A percentile compares a stretch with the other conserved stretches of the same genome.
These are phyloP conservation scores for Bolboschoenoplectus hybrid DNA, from an alignment of 202 grass and related monocot genomes.

Conservation along the genomic window DNA sequence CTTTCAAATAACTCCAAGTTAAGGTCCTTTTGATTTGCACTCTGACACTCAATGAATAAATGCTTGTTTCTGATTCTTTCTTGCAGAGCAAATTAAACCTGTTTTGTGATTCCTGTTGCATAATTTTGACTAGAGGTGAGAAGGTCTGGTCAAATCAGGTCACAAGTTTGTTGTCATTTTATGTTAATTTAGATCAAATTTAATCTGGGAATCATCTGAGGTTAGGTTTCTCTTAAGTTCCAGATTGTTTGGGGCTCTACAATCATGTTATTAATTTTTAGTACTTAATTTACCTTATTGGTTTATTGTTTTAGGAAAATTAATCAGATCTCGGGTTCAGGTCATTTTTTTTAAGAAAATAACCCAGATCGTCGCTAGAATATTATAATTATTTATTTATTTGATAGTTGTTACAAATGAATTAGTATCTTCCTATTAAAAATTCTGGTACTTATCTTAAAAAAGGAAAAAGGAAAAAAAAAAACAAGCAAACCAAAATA, in stretches of 20 bases:
- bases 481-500: not conserved
- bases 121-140: not conserved
- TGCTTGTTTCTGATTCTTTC: conserved; percentile 17
- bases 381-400: no score
- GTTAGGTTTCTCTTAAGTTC: not conserved
- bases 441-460: not conserved
- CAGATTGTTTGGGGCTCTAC: not conserved
- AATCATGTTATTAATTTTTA: not conserved
- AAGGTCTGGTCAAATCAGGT: conserved; percentile 4
- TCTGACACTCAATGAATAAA: conserved; percentile 31
- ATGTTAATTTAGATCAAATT: not conserved
- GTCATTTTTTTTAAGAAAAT: no score
- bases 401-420: no score
- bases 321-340: not conserved
- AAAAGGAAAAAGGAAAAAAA: not conserved
- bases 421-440: no score
- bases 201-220: not conserved
- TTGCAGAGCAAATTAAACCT: not conserved
- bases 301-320: not conserved
- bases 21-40: not conserved
- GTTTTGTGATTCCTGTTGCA: conserved; percentile 24
- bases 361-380: no score
- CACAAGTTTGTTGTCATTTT: conserved; percentile 10
- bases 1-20: conserved; percentile 27
- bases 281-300: not conserved